Evolutionary conservation across 768 basidiomycete species (phyloP).

Genomic region (Lentinula boryana): DNA sequence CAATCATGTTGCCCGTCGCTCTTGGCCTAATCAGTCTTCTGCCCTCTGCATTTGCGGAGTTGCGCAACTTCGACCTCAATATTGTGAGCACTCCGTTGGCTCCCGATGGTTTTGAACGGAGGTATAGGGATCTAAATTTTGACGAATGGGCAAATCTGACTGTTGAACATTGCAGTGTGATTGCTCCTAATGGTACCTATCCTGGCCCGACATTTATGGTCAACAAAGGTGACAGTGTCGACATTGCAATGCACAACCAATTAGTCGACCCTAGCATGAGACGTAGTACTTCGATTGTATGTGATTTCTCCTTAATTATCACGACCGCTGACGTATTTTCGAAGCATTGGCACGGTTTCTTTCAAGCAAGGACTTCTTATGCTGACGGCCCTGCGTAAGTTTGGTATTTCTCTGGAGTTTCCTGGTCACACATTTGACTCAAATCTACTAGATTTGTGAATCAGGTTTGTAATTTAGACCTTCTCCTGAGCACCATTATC

Average conservation of each 20-base stretch:
- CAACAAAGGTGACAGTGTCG: conserved; percentile 17
- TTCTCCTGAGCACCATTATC: neutral
- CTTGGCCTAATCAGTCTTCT: neutral
- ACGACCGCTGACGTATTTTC: neutral
- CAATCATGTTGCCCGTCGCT: conserved; percentile 1
- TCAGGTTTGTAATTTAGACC: neutral
- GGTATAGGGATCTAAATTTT: conserved; percentile 31
- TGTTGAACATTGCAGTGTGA: conserved; percentile 7
- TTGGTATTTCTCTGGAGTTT: neutral
- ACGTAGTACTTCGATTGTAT: conserved; percentile 19
- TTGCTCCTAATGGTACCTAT: conserved; percentile 17
- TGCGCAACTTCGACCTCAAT: conserved; percentile 12
- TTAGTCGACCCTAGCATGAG: conserved; percentile 18
- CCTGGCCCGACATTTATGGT: conserved; percentile 16
- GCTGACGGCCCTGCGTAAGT: conserved; percentile 19
- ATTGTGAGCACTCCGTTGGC: conserved; percentile 26
- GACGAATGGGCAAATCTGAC: neutral
- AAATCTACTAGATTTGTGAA: neutral
- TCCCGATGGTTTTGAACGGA: conserved; percentile 30
- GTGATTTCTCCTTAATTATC: neutral
- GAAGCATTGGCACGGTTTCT: conserved; percentile 19
- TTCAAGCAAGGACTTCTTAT: conserved; percentile 15
- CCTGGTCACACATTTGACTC: neutral
- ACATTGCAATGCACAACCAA: conserved; percentile 16
- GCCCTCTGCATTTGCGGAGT: neutral